Conservation (phyloP, 805 yeast genomes). For the Lachancea lanzarotensis region DNA sequence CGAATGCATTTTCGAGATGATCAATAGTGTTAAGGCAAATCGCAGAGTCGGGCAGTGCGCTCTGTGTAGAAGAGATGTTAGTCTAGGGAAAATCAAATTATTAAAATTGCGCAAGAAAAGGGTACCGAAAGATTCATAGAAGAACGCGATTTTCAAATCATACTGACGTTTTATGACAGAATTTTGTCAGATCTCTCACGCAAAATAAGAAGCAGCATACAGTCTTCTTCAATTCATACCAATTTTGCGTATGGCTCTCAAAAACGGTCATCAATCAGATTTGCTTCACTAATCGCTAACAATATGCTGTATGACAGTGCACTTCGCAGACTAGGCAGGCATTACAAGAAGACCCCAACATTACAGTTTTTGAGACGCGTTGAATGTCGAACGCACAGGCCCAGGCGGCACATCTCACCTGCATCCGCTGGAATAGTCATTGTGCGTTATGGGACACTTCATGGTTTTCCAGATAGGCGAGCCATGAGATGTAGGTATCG, state of each 20-base stretch:
- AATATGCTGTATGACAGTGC: neutral
- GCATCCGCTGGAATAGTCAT: conserved; percentile 1
- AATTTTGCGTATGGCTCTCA: too few relatives aligned
- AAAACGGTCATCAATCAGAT: neutral
- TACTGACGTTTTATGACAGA: conserved; percentile 2
- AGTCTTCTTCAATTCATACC: too few relatives aligned
- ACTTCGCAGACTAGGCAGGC: neutral
- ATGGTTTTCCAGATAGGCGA: conserved; percentile 18
- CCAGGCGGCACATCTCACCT: conserved; percentile 1
- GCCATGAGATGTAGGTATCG: conserved; percentile 16
- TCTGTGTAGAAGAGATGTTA: conserved; percentile 36
- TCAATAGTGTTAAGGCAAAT: conserved; percentile 40
- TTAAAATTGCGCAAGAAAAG: conserved; percentile 32
- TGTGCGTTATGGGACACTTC: conserved; percentile 18
- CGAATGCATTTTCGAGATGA: conserved; percentile 45
- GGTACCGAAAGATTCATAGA: conserved; percentile 2
- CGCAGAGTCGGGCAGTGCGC: conserved; percentile 37
- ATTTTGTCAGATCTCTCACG: too few relatives aligned
- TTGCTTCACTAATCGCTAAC: neutral
- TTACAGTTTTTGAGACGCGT: conserved; percentile 4
- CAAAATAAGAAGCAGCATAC: too few relatives aligned
- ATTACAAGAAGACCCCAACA: conserved; percentile 5
- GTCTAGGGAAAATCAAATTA: conserved; percentile 27
- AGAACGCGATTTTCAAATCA: neutral
- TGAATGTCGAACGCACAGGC: conserved; percentile 3